Percentiles rank a stretch among this genome's conserved stretches.
These are phyloP conservation scores for Penicillium sp. DNA, from an alignment of 2,329 filamentous ascomycete genomes.

Conservation along the genomic window DNA sequence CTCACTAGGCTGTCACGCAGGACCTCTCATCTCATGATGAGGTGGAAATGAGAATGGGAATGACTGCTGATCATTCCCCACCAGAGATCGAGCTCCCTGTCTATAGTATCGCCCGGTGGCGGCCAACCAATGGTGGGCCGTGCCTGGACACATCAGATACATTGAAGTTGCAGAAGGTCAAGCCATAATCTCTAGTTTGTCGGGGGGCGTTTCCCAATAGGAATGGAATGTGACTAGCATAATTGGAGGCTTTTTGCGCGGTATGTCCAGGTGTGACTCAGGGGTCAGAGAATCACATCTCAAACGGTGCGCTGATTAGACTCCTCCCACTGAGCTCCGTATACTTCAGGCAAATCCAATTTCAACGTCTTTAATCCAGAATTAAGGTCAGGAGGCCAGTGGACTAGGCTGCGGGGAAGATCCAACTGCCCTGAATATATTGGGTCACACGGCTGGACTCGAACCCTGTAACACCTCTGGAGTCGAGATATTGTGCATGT, in stretches of 20 bases:
- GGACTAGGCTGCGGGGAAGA: not conserved
- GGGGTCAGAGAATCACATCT: conserved; percentile 12
- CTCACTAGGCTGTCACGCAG: conserved; percentile 13
- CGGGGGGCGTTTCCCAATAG: conserved; percentile 8
- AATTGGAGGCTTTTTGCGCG: not conserved
- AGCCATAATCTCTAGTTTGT: conserved; percentile 7
- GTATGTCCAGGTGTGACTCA: conserved; percentile 18
- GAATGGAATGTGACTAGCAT: conserved; percentile 26
- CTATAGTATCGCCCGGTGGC: conserved; percentile 1
- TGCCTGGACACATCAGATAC: not conserved
- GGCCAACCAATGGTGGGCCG: conserved; percentile 12
- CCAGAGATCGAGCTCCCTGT: conserved; percentile 11
- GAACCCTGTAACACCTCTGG: not conserved
- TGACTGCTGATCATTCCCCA: conserved; percentile 23
- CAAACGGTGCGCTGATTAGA: too few species aligned
- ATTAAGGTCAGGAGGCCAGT: conserved; percentile 7
- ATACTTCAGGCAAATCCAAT: too few species aligned
- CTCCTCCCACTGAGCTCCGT: too few species aligned
- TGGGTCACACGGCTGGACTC: not conserved
- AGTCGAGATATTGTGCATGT: not conserved
- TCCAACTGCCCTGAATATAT: not conserved
- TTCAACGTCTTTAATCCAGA: not conserved
- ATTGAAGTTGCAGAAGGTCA: not conserved
- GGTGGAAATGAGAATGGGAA: conserved; percentile 14
- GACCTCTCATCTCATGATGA: conserved; percentile 22